Base-by-base conservation (phyloP, 768 basidiomycete species). In the Zangia roseola region DNA sequence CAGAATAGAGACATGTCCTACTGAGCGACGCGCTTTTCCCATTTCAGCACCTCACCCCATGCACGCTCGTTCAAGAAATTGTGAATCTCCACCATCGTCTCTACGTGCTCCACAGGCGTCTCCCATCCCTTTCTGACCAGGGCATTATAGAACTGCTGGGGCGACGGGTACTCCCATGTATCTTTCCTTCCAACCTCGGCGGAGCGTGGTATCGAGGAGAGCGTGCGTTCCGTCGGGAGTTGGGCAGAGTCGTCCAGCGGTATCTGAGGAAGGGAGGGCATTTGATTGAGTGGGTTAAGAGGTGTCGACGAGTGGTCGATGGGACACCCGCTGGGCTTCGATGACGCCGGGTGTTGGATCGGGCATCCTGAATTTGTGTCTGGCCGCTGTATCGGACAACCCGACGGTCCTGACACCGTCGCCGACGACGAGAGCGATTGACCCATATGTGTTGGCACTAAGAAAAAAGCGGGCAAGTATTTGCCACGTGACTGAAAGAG, bases 91-190 rank as follows among this genome's bases (percentile, higher is more conserved):
- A 99, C 97, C 91, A 99, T 97, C 21, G 85, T 91, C 66, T 94
- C 94, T 38, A 97, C 81, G 68, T 93, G 88, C 59, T 97, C 92
- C 68, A 94, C 94, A 0, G 94, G 93, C 2, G 97, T 95, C 69
- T 95, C 94, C 89, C 90, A 93, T 3, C 97, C 97, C 65, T 99
- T 99, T 53, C 93, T 74, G 10, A 91, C 91, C 13, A 99, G 78
- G 0, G 95, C 95, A 68, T 98, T 98, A 69, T 97, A 94, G 64
- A 98, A 97, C 67, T 97, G 94, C 69, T 98, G 95, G 10, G 94
- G 92, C 2, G 88, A 92, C 3, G 95, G 95, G 69, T 98, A 98
- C 64, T 97, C 94, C 95, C 95, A 97, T 39, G 74, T 79, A 20
- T 53, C 52, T 21, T 52, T 60, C 8, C 20, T 50, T 17, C 45